Conservation (phyloP, 2,329 filamentous ascomycete species). For the Microcera coccophila region DNA sequence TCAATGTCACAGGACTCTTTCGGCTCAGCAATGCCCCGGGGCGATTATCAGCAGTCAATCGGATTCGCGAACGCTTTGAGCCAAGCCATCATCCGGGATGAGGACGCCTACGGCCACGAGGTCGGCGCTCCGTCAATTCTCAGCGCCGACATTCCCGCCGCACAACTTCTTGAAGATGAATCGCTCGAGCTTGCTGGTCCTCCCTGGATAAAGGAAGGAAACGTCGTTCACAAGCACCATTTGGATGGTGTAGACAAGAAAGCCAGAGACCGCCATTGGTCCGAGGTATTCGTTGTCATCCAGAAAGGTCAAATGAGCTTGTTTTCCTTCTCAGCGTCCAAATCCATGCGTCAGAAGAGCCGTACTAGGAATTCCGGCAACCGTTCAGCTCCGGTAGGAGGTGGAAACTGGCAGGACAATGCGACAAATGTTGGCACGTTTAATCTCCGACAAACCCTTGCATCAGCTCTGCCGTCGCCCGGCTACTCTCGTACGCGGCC, state of each 20-base stretch:
- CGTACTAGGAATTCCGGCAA: slow-evolving; percentile 50
- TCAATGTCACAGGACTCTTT: slow-evolving; percentile 92
- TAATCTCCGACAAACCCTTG: slow-evolving; percentile 84
- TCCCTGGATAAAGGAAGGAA: slow-evolving; percentile 98
- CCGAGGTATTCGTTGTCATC: slow-evolving; percentile 90
- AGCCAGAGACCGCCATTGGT: slow-evolving; percentile 92
- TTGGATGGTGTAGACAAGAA: slow-evolving; percentile 86
- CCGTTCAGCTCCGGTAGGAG: slow-evolving; percentile 72
- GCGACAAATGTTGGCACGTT: slow-evolving; percentile 87
- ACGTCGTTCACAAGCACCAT: slow-evolving; percentile 94
- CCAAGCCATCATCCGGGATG: slow-evolving; percentile 93
- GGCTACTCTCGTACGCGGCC: slow-evolving; percentile 89
- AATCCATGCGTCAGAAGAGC: slow-evolving; percentile 66
- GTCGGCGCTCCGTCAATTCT: slow-evolving; percentile 44
- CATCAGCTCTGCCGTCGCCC: slow-evolving; percentile 81
- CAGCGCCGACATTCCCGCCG: slow-evolving; percentile 57
- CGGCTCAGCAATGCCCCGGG: slow-evolving; percentile 67
- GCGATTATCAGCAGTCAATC: slow-evolving; percentile 92
- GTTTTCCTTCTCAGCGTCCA: slow-evolving; percentile 86
- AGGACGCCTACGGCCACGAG: slow-evolving; percentile 55
- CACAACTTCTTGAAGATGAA: slow-evolving; percentile 82
- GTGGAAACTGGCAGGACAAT: slow-evolving; percentile 97
- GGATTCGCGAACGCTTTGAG: slow-evolving; percentile 96
- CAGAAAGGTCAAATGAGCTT: slow-evolving; percentile 91
- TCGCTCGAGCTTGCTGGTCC: slow-evolving; percentile 85